These are phyloP conservation scores for Cutaneotrichosporon cutaneum DNA, from an alignment of 1,284 basidiomycete species.

Conservation along the genomic window DNA sequence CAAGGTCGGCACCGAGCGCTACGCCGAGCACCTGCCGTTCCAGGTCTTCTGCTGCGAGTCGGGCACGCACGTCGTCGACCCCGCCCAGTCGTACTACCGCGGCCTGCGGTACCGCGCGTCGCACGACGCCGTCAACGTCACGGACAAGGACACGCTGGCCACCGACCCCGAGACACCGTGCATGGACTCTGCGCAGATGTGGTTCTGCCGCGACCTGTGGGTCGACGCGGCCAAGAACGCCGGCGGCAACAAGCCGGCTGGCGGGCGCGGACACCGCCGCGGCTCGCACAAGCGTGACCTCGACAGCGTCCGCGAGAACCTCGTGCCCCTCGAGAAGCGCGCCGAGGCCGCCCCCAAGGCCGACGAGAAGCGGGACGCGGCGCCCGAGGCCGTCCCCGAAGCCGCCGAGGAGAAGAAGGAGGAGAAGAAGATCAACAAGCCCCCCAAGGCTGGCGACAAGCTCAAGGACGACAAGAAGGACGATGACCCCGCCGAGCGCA, in stretches of 20 bases:
- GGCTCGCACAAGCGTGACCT: constrained; percentile 32
- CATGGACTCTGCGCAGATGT: constrained; percentile 88
- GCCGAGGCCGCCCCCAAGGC: background rate
- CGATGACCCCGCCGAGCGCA: constrained; percentile 25
- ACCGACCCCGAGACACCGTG: constrained; percentile 73
- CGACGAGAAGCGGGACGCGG: constrained; percentile 11
- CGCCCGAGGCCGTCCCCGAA: constrained; percentile 18
- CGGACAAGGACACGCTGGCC: constrained; percentile 61
- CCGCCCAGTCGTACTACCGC: constrained; percentile 85
- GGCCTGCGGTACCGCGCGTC: constrained; percentile 80
- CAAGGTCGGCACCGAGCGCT: constrained; percentile 70
- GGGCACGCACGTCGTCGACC: constrained; percentile 91
- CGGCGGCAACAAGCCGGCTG: constrained; percentile 50
- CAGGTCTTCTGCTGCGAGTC: constrained; percentile 97
- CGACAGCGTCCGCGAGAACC: constrained; percentile 30
- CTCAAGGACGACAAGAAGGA: constrained; percentile 17
- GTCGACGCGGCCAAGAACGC: constrained; percentile 73
- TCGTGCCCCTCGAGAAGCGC: constrained; percentile 32
- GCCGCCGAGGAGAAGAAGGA: no score
- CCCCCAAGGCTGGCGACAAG: constrained; percentile 16
- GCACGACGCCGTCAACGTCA: constrained; percentile 71
- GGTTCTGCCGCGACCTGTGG: constrained; percentile 95
- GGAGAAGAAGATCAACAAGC: constrained; percentile 13
- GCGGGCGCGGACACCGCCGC: constrained; percentile 13
- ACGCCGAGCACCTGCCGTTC: constrained; percentile 86